These are phyloP conservation scores for Tolypocladium nubicola DNA, from an alignment of 2,329 filamentous ascomycete genomes.

Conservation along the genomic window DNA sequence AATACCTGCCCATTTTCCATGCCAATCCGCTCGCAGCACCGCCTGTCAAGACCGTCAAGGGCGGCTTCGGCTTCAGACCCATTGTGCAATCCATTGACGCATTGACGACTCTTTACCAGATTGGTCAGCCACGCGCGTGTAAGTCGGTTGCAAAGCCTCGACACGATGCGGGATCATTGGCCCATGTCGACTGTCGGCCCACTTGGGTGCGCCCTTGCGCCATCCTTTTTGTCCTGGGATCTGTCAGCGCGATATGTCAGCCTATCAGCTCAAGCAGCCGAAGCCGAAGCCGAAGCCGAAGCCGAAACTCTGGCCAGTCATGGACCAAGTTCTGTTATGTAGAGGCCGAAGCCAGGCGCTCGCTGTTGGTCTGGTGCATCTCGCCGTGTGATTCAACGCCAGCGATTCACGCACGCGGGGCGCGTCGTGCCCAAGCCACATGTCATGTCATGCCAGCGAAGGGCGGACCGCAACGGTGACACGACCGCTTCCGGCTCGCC, in stretches of 20 bases:
- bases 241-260: not conserved
- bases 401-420: not conserved
- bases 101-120: not conserved
- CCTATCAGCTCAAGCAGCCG: not conserved
- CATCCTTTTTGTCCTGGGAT: not conserved
- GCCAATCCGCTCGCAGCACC: not conserved
- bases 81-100: not conserved
- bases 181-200: not conserved
- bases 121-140: not conserved
- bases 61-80: not conserved
- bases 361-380: not conserved
- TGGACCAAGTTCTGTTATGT: not conserved
- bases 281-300: conserved; percentile 20
- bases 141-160: not conserved
- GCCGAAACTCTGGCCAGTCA: conserved; percentile 1
- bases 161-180: not conserved
- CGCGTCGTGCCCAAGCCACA: not conserved
- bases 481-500: not conserved
- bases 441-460: not conserved
- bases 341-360: not conserved
- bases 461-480: not conserved
- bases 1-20: not conserved
- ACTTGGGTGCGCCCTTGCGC: conserved; percentile 1
- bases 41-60: not conserved
- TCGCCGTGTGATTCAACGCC: not conserved